Evolutionary conservation across 305 asterid species (phyloP), one percentile per base, ranked within the genome.

Genomic region (Plantago rigida): DNA sequence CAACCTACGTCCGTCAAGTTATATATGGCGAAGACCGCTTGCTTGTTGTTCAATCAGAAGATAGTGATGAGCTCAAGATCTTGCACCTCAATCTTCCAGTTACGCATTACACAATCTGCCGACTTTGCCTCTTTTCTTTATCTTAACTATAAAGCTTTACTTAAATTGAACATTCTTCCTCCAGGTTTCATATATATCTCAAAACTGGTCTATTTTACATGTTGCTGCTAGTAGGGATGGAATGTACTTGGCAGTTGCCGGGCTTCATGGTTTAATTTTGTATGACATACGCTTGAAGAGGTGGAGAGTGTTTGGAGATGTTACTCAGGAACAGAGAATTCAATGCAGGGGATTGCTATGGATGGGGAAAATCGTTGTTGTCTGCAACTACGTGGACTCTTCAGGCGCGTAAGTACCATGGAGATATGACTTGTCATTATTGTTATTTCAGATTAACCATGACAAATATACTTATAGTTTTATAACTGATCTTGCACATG

Each of bases 191-290:
- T 93, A 93, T 77, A 84, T 93, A 70, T 81, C 86, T 13, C 99
- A 84, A 78, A 93, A 93, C 79, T 93, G 99, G 99, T 97, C 99
- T 56, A 79, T 93, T 77, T 81, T 78, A 61, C 99, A 93, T 69
- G 99, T 89, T 79, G 96, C 97, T 63, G 99, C 99, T 70, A 93
- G 99, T 81, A 85, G 79, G 78, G 99, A 93, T 76, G 99, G 99
- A 70, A 89, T 85, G 95, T 93, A 89, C 75, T 77, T 93, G 70
- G 99, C 99, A 66, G 92, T 86, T 80, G 92, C 99, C 56, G 99
- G 99, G 61, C 86, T 81, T 77, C 95, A 89, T 70, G 99, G 99
- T 78, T 82, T 93, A 70, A 87, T 89, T 72, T 82, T 93, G 75
- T 89, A 93, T 55, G 99, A 93, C 75, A 79, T 93, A 62, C 83